Percentiles rank a stretch among this genome's conserved stretches.
Conservation (phyloP, 768 basidiomycete genomes). For the Russula virescens region DNA sequence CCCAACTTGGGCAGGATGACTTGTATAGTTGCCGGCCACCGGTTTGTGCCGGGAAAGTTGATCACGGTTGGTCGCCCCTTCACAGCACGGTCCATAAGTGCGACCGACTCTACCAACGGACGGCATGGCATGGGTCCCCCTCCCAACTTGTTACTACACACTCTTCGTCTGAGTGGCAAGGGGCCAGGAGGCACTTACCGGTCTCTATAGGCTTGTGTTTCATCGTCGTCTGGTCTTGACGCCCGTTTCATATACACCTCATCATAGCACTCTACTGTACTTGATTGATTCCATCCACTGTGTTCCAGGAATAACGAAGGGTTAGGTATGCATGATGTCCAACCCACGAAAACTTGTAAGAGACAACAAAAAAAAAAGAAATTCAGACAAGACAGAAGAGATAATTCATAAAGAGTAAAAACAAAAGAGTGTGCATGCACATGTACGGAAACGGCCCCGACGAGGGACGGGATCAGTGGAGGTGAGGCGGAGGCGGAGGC, state of each 20-base stretch:
- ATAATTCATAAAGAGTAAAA: slow-evolving; percentile 7
- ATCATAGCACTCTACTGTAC: not conserved
- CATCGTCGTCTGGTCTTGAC: slow-evolving; percentile 1
- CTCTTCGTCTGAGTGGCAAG: too few species aligned
- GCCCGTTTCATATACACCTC: slow-evolving; percentile 5
- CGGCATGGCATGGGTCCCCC: too few species aligned
- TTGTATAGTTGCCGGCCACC: slow-evolving; percentile 14
- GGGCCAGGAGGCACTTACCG: not conserved
- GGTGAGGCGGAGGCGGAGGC: not conserved
- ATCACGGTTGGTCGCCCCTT: not conserved
- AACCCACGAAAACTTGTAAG: slow-evolving; percentile 1
- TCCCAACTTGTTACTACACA: too few species aligned
- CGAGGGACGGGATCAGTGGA: slow-evolving; percentile 4
- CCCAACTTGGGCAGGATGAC: not conserved
- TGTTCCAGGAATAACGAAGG: not conserved
- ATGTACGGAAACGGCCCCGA: not conserved
- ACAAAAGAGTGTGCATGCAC: not conserved
- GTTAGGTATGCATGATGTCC: slow-evolving; percentile 12
- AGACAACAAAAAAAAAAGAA: not conserved
- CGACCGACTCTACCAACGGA: slow-evolving; percentile 1
- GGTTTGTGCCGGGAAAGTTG: not conserved
- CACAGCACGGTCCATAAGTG: slow-evolving; percentile 3
- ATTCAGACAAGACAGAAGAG: not conserved
- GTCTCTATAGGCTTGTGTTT: slow-evolving; percentile 1
- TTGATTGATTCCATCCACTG: slow-evolving; percentile 6